Conservation (phyloP, 495 filamentous ascomycete species). For the Podospora conica region DNA sequence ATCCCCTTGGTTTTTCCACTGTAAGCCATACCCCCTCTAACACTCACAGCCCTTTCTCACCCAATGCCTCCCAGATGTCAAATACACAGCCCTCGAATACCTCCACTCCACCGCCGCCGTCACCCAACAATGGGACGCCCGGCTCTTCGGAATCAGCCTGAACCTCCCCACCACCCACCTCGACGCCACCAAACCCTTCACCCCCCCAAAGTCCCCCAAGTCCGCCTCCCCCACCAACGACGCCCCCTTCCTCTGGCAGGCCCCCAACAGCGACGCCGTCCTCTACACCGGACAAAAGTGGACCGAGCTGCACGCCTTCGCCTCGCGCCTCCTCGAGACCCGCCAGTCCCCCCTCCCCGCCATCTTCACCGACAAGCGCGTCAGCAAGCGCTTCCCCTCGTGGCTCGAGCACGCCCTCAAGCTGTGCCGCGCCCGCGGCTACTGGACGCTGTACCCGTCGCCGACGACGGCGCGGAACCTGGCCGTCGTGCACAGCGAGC, state of each 20-base stretch:
- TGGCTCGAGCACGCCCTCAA: slow-evolving; percentile 74
- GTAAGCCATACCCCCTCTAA: slow-evolving; percentile 32
- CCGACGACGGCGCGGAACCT: slow-evolving; percentile 45
- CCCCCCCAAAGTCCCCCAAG: slow-evolving; percentile 37
- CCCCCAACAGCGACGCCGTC: slow-evolving; percentile 70
- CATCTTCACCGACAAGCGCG: slow-evolving; percentile 40
- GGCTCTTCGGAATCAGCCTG: slow-evolving; percentile 68
- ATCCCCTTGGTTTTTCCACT: slow-evolving; percentile 71
- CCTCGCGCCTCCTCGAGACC: slow-evolving; percentile 50
- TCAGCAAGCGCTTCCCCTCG: slow-evolving; percentile 59
- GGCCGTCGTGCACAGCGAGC: slow-evolving; percentile 65
- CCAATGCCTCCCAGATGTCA: slow-evolving; percentile 41
- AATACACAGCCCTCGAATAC: slow-evolving; percentile 67
- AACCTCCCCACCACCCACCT: slow-evolving; percentile 61
- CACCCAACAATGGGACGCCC: slow-evolving; percentile 36
- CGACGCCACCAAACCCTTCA: slow-evolving; percentile 48
- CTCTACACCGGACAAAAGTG: slow-evolving; percentile 80
- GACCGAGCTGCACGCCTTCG: slow-evolving; percentile 71
- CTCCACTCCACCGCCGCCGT: slow-evolving; percentile 53
- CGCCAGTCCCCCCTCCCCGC: slow-evolving; percentile 20
- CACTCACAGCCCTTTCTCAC: not conserved
- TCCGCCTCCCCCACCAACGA: slow-evolving; percentile 15
- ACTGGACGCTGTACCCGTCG: slow-evolving; percentile 68
- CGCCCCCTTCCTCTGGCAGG: slow-evolving; percentile 71
- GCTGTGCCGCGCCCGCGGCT: slow-evolving; percentile 64